Percentiles rank a stretch among this genome's conserved stretches.
phyloP scores from a whole-genome alignment of 768 basidiomycete species.

The Lactarius quietus region DNA sequence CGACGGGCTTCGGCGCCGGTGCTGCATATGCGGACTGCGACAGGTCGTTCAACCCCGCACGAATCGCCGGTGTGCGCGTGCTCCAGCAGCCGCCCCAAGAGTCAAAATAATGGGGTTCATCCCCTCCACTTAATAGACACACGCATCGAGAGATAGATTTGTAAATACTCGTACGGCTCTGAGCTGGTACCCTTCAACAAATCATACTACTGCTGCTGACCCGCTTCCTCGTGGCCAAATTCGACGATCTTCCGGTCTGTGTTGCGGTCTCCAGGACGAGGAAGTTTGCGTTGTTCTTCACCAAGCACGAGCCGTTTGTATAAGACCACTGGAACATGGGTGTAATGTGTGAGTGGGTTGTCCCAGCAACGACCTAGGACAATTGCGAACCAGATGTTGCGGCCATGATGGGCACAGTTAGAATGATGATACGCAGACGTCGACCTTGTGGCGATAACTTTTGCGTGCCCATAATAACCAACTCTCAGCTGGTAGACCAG shows the following conservation, averaged over 20 bases:
- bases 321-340: conserved; percentile 47
- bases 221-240: conserved; percentile 19
- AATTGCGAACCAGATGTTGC: conserved; percentile 54
- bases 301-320: conserved; percentile 61
- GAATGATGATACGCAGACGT: conserved; percentile 51
- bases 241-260: conserved; percentile 22
- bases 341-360: conserved; percentile 16
- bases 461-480: conserved; percentile 19
- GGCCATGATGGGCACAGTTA: conserved; percentile 61
- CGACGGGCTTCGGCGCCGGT: conserved; percentile 84
- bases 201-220: not conserved
- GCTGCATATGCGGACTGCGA: conserved; percentile 91
- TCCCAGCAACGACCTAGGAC: conserved; percentile 7
- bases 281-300: conserved; percentile 44
- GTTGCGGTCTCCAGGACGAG: conserved; percentile 27
- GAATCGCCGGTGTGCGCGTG: conserved; percentile 80
- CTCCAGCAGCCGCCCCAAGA: conserved; percentile 37
- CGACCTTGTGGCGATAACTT: conserved; percentile 45
- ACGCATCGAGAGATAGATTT: conserved; percentile 9
- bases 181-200: not conserved
- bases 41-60: conserved; percentile 87
- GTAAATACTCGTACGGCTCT: conserved; percentile 2
- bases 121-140: not conserved
- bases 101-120: conserved; percentile 16
- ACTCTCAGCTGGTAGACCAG: not conserved